Evolutionary conservation across 495 filamentous ascomycete species (phyloP), one percentile per base, ranked within the genome.

Genomic region (Patellaria atrata): DNA sequence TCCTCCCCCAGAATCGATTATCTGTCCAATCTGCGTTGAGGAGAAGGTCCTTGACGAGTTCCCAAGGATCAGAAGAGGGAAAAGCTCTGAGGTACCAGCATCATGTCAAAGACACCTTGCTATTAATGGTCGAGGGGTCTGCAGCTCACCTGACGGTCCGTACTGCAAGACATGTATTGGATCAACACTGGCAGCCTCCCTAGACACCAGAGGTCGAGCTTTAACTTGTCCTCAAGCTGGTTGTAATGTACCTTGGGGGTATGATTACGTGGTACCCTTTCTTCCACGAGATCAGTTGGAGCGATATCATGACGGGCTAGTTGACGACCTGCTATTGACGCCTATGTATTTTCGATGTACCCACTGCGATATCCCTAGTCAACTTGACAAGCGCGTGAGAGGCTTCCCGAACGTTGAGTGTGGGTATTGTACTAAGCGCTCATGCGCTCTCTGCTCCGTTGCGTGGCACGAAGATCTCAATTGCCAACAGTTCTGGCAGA

Each of bases 11-110:
- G 17, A 13, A 1, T 19, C 32, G 19, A 22, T 22, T 7, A 28
- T 25, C 22, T 37, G 34, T 14, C 34, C 23, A 5, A 37, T 37
- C 23, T 37, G 34, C 23, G n/a, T 37, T 1, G 34, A 37, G 17
- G 34, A 37, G 10, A 37, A 37, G 13, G 13, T 15, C 1, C 11
- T 37, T 17, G 9, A 8, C 22, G 34, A 22, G n/a, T 34, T 34
- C 17, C 11, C 17, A 4, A 22, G 16, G 17, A 9, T 18, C 10
- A 11, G 11, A 3, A 11, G 17, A 11, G 24, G 31, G 11, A 16
- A 14, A 3, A 3, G 20, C 5, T 23, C 6, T n/a, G 19, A 20
- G 9, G 3, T 34, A 12, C 32, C 32, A 15, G 22, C 15, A 14
- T 11, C 22, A 1, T 37, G 34, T 25, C 9, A 13, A 25, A 20